Base-by-base conservation (phyloP, 192 early-diverging fungal genomes). In the Oehlia diaphana region DNA sequence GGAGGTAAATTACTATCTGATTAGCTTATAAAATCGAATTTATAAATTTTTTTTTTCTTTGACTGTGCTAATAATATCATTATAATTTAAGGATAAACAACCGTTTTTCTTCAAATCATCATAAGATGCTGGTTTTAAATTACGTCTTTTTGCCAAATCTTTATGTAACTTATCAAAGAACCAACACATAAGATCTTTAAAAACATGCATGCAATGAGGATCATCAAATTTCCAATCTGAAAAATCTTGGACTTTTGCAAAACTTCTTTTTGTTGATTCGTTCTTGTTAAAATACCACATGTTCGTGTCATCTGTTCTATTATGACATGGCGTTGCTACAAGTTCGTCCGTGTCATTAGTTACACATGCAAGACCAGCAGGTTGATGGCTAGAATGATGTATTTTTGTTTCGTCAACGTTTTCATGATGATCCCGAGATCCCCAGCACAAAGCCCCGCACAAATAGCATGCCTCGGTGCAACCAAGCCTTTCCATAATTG, bases 351-450 rank as follows among this genome's bases (percentile, higher is more conserved):
- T 26, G 7, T n/a, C 37, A 49, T 69, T 2, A 19, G 0, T 0
- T 10, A 35, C 13, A 31, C 47, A 19, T 49, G 2, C 12, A 37
- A 79, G 67, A 8, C 77, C 77, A 19, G 0, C 26, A 3, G 77
- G 67, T 71, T 79, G 77, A 63, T 79, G 77, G 8, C 78, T 44
- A 21, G 68, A 47, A 72, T 79, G 78, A 72, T 79, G 78, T 79
- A n/a, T 79, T 39, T 35, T 65, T 61, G 69, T 72, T 12, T 58
- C 13, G 37, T 61, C 69, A 10, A 0, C 63, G 9, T 79, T 26
- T 16, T 65, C 7, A 39, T 79, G 2, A 35, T 79, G 78, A 21
- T 28, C 69, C 10, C 47, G 50, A 61, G 33, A 35, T 58, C 78
- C 78, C 78, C 68, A 79, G 50, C 78, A 79, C 19, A 79, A 44